Evolutionary conservation across 257 asterid species (phyloP).

Genomic region (Solanum raphanifolium): DNA sequence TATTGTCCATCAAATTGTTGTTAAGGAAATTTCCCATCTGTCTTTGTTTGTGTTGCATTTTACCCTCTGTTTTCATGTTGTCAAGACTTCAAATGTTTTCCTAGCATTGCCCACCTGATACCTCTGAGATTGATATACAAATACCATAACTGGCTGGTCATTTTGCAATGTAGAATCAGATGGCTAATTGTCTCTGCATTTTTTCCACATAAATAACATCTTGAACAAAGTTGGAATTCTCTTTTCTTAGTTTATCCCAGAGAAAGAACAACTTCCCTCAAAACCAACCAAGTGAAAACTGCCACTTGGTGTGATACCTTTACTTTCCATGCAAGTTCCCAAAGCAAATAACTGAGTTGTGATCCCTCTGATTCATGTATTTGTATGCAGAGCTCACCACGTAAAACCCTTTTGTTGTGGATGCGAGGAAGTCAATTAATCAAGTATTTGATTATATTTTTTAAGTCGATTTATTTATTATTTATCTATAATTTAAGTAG

Average conservation of each 20-base stretch:
- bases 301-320: neutral
- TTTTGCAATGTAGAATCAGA: neutral
- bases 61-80: neutral
- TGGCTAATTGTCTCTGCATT: neutral
- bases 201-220: neutral
- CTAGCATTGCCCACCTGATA: neutral
- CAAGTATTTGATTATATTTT: too few species aligned
- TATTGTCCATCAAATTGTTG: neutral
- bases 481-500: too few species aligned
- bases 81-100: neutral
- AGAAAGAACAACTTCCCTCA: neutral
- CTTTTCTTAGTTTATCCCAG: neutral
- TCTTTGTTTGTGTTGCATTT: neutral
- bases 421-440: too few species aligned
- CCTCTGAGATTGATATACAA: neutral
- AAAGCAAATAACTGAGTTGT: neutral
- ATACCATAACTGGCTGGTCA: neutral
- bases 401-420: neutral
- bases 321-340: neutral
- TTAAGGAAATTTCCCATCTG: neutral
- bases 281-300: neutral
- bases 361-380: neutral
- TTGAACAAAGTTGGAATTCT: neutral
- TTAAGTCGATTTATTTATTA: too few species aligned
- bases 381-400: neutral